Evolutionary conservation across 306 rosid genomes (phyloP).

Genomic region (Casuarina equisetifolia): DNA sequence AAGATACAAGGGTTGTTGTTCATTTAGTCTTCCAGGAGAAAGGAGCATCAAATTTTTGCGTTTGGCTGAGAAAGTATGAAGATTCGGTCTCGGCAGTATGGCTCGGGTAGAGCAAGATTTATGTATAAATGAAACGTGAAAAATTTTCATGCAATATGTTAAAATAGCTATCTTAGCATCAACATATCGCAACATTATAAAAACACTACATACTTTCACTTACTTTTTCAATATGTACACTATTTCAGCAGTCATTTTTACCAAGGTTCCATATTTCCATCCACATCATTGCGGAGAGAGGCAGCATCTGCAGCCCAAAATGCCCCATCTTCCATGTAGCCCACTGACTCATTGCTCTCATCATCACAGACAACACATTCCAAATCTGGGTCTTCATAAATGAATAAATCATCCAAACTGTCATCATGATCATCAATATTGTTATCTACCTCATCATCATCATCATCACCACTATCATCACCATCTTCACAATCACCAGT

Average conservation of each 20-base stretch:
- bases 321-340: slow-evolving; percentile 34
- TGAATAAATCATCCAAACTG: slow-evolving; percentile 70
- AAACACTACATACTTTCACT: neutral
- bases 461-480: slow-evolving; percentile 9
- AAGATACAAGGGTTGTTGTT: too few species aligned
- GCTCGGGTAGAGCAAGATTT: neutral
- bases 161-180: neutral
- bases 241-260: slow-evolving; percentile 34
- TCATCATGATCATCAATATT: slow-evolving; percentile 57
- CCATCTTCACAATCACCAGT: slow-evolving; percentile 30
- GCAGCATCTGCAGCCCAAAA: slow-evolving; percentile 57
- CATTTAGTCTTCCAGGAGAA: too few species aligned
- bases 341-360: slow-evolving; percentile 17
- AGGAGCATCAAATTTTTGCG: too few species aligned
- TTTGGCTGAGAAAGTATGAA: too few species aligned
- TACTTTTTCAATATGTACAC: neutral
- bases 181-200: neutral
- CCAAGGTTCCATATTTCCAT: slow-evolving; percentile 65
- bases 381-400: slow-evolving; percentile 47
- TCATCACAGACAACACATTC: slow-evolving; percentile 33
- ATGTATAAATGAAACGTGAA: neutral
- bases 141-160: neutral
- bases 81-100: neutral
- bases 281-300: slow-evolving; percentile 31
- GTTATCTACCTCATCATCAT: slow-evolving; percentile 25